Percentiles rank a stretch among this genome's conserved stretches.
Evolutionary conservation across 2,329 filamentous ascomycete species (phyloP).

Genomic region (Diaporthe eres): DNA sequence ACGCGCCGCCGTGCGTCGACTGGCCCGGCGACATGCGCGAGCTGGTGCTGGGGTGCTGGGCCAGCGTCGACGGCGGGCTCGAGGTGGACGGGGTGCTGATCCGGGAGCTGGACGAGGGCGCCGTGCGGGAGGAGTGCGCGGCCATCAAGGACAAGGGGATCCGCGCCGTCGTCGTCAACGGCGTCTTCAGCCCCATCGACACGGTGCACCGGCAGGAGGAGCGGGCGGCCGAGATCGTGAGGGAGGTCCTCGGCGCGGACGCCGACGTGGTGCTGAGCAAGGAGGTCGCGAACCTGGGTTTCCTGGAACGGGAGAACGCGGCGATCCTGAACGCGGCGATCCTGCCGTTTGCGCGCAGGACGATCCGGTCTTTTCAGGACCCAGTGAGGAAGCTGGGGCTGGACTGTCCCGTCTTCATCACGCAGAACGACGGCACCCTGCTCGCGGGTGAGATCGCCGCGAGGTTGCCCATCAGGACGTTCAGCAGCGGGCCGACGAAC

Average conservation of each 20-base stretch:
- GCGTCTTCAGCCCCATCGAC: conserved; percentile 69
- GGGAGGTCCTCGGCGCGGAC: conserved; percentile 53
- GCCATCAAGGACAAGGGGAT: conserved; percentile 59
- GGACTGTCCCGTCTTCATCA: conserved; percentile 70
- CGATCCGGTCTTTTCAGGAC: conserved; percentile 68
- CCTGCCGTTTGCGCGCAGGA: conserved; percentile 68
- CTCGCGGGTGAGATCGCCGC: conserved; percentile 67
- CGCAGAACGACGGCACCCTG: conserved; percentile 75
- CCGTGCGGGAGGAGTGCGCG: conserved; percentile 56
- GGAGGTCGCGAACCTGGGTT: conserved; percentile 67
- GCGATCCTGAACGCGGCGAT: conserved; percentile 76
- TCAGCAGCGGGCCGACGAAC: conserved; percentile 75
- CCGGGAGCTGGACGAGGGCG: conserved; percentile 57
- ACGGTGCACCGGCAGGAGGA: conserved; percentile 64
- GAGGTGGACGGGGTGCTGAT: conserved; percentile 66
- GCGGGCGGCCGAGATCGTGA: conserved; percentile 59
- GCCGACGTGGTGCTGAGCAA: conserved; percentile 65
- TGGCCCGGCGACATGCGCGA: conserved; percentile 65
- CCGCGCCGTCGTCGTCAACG: conserved; percentile 61
- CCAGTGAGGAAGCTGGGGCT: conserved; percentile 65
- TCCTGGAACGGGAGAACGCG: conserved; percentile 75
- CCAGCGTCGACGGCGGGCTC: conserved; percentile 63
- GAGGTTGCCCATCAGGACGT: conserved; percentile 71
- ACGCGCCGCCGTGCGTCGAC: conserved; percentile 65
- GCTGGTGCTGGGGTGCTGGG: conserved; percentile 61